These are phyloP conservation scores for Aspergillus ustus DNA, from an alignment of 2,329 filamentous ascomycete genomes.

Conservation along the genomic window DNA sequence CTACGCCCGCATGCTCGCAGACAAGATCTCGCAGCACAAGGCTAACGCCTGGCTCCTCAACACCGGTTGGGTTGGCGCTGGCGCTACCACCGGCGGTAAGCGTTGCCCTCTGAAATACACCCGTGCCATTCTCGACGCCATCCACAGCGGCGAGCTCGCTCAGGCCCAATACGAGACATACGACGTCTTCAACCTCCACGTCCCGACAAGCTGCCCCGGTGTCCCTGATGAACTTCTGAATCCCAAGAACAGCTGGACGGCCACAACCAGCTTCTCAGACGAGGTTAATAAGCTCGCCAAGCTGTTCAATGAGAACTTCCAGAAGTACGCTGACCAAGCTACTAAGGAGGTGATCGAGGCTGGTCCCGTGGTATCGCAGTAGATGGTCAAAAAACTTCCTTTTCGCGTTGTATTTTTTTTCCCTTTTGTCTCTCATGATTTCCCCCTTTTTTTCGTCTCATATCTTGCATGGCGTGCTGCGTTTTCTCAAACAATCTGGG, in stretches of 20 bases:
- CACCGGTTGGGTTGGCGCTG: conserved; percentile 95
- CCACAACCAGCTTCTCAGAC: conserved; percentile 76
- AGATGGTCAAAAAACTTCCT: conserved; percentile 15
- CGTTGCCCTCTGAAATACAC: conserved; percentile 99
- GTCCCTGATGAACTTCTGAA: conserved; percentile 94
- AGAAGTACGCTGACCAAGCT: conserved; percentile 88
- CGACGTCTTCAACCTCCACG: conserved; percentile 92
- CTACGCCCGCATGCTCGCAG: conserved; percentile 97
- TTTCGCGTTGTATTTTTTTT: conserved; percentile 23
- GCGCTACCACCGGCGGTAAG: conserved; percentile 88
- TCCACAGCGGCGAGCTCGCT: conserved; percentile 95
- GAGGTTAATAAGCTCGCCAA: conserved; percentile 89
- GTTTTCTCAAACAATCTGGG: conserved; percentile 17
- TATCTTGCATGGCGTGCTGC: conserved; percentile 27
- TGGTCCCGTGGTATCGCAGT: conserved; percentile 40
- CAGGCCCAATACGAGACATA: conserved; percentile 94
- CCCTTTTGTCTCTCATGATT: conserved; percentile 14
- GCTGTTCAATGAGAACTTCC: conserved; percentile 96
- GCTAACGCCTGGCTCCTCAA: conserved; percentile 98
- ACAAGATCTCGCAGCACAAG: conserved; percentile 95
- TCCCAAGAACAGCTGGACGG: conserved; percentile 90
- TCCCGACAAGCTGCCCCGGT: conserved; percentile 88
- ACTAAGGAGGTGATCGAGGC: conserved; percentile 74
- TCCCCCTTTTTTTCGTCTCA: conserved; percentile 10
- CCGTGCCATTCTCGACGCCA: conserved; percentile 95